Percentiles rank a stretch among this genome's conserved stretches.
phyloP scores from a whole-genome alignment of 371 early-diverging fungal species.

The Haplosporangium sp. region DNA sequence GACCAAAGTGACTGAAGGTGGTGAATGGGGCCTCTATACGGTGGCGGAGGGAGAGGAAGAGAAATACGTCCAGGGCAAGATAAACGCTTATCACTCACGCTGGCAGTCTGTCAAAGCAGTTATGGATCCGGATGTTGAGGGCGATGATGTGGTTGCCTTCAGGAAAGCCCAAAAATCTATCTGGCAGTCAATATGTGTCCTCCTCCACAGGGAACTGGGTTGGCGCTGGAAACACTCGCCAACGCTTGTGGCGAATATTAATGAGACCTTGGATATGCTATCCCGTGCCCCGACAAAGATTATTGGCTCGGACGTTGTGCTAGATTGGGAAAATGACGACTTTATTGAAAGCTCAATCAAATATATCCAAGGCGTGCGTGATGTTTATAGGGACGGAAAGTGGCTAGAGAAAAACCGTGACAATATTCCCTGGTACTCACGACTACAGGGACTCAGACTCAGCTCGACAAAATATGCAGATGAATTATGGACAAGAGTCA shows the following conservation, averaged over 20 bases:
- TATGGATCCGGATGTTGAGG: slow-evolving; percentile 30
- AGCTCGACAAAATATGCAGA: slow-evolving; percentile 9
- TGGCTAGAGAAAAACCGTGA: slow-evolving; percentile 29
- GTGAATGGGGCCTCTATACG: slow-evolving; percentile 15
- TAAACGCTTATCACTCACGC: slow-evolving; percentile 23
- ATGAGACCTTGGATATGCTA: slow-evolving; percentile 20
- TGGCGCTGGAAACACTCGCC: slow-evolving; percentile 53
- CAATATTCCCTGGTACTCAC: slow-evolving; percentile 20
- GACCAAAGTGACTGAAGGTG: slow-evolving; percentile 19
- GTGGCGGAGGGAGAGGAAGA: slow-evolving; percentile 41
- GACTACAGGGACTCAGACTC: slow-evolving; percentile 22
- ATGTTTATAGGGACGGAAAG: slow-evolving; percentile 7
- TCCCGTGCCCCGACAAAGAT: slow-evolving; percentile 17
- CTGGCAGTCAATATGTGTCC: slow-evolving; percentile 16
- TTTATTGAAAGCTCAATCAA: neutral
- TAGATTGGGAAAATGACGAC: slow-evolving; percentile 24
- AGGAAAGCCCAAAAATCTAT: slow-evolving; percentile 12
- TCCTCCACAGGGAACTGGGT: slow-evolving; percentile 15
- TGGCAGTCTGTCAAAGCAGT: slow-evolving; percentile 38
- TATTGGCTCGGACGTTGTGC: slow-evolving; percentile 28
- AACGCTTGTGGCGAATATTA: slow-evolving; percentile 28
- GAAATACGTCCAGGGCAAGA: slow-evolving; percentile 22
- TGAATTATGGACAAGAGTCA: slow-evolving; percentile 7
- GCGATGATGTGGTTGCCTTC: slow-evolving; percentile 25
- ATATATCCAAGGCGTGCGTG: slow-evolving; percentile 9